Evolutionary conservation across 345 rosid species (phyloP).

Genomic region (Salix dunnii): DNA sequence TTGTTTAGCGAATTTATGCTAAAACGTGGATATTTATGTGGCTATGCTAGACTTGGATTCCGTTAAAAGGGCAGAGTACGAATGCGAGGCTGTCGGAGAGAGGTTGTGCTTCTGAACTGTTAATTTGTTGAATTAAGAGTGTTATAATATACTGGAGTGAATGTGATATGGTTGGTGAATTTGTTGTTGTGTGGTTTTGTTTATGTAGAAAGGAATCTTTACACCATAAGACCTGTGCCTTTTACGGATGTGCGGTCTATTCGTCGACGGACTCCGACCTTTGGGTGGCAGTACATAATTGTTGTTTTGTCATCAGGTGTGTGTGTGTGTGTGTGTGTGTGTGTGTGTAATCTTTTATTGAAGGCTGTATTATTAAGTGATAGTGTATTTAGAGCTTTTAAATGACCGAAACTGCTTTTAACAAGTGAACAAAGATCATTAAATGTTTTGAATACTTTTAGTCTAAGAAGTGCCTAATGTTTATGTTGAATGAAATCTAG

Average conservation of each 20-base stretch:
- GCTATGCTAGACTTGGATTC: constrained; percentile 74
- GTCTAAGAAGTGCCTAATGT: neutral
- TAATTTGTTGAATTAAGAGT: neutral
- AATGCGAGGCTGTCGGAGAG: constrained; percentile 69
- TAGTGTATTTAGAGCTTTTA: neutral
- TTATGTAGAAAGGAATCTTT: constrained; percentile 70
- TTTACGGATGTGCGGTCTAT: constrained; percentile 80
- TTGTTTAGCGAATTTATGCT: neutral
- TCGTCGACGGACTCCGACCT: constrained; percentile 74
- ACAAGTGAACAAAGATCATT: neutral
- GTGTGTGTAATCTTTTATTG: too few relatives aligned
- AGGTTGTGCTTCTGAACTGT: constrained; percentile 42
- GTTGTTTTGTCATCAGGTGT: constrained; percentile 78
- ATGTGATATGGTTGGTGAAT: neutral
- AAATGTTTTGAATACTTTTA: neutral
- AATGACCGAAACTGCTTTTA: neutral
- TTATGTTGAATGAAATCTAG: neutral
- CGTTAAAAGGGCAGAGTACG: constrained; percentile 73
- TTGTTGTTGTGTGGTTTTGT: constrained; percentile 14
- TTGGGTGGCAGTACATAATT: constrained; percentile 98
- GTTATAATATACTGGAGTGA: neutral
- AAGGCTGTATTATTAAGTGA: neutral
- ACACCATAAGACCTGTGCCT: constrained; percentile 77
- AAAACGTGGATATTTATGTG: neutral
- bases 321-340: too few relatives aligned